These are phyloP conservation scores for Aspergillus carbonarius DNA, from an alignment of 2,329 filamentous ascomycete genomes.

Conservation along the genomic window DNA sequence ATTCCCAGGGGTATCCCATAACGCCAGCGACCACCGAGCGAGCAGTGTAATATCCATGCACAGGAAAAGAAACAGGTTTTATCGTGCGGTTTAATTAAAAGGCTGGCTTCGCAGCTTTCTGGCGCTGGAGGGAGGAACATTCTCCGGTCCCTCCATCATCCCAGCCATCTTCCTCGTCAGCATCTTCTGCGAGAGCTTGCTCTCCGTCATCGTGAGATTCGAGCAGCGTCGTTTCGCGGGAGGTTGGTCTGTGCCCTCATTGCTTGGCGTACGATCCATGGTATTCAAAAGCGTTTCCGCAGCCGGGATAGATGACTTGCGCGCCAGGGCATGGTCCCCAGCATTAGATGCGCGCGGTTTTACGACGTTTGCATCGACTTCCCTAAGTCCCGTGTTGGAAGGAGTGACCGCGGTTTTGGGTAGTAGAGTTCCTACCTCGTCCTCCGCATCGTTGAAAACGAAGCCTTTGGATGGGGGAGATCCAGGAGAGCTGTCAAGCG, in stretches of 20 bases:
- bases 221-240: conserved; percentile 32
- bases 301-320: conserved; percentile 10
- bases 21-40: background rate
- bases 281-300: background rate
- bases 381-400: conserved; percentile 49
- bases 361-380: conserved; percentile 53
- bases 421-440: conserved; percentile 37
- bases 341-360: conserved; percentile 29
- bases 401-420: conserved; percentile 29
- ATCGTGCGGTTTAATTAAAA: conserved; percentile 20
- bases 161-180: conserved; percentile 39
- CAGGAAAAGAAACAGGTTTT: conserved; percentile 12
- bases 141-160: conserved; percentile 48
- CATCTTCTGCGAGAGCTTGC: conserved; percentile 46
- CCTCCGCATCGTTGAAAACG: conserved; percentile 52
- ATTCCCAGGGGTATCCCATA: conserved; percentile 7
- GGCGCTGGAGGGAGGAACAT: conserved; percentile 33
- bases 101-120: conserved; percentile 34
- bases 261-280: conserved; percentile 16
- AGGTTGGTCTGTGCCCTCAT: conserved; percentile 26
- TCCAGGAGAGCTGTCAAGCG: conserved; percentile 24
- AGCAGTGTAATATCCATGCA: background rate
- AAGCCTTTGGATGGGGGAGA: conserved; percentile 51
- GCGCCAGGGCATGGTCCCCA: conserved; percentile 12
- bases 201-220: conserved; percentile 29